These are phyloP conservation scores for Rhodofomes roseus DNA, from an alignment of 1,284 basidiomycete genomes.

Conservation along the genomic window DNA sequence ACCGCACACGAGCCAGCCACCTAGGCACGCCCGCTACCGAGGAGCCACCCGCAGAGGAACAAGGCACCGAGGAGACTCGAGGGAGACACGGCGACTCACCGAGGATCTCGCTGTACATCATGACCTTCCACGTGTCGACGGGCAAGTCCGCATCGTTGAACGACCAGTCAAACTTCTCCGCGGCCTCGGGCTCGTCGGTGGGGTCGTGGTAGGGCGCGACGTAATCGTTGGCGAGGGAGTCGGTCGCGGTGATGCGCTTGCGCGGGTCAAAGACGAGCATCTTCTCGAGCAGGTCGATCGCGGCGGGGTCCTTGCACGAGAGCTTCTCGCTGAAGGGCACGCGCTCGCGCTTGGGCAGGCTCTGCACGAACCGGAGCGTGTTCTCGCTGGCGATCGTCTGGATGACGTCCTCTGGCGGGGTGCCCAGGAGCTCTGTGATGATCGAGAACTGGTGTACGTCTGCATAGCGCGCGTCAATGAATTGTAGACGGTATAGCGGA, in stretches of 20 bases:
- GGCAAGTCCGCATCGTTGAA: conserved; percentile 99
- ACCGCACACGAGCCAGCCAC: too few relatives aligned
- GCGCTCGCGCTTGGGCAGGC: conserved; percentile 92
- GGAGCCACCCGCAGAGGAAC: too few relatives aligned
- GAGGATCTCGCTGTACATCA: conserved; percentile 97
- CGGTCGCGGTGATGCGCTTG: conserved; percentile 92
- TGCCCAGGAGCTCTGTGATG: conserved; percentile 97
- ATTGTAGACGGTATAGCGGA: not conserved
- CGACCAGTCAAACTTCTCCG: conserved; percentile 97
- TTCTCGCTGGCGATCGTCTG: conserved; percentile 98
- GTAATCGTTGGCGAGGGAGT: conserved; percentile 92
- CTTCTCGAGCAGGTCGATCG: conserved; percentile 94
- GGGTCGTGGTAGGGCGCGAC: conserved; percentile 98
- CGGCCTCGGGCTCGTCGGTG: conserved; percentile 93
- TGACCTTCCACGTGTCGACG: conserved; percentile 99
- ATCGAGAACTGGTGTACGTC: conserved; percentile 99
- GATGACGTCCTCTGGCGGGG: conserved; percentile 98
- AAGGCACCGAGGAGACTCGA: not conserved
- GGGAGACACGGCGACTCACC: conserved; percentile 45
- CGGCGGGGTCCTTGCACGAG: conserved; percentile 84
- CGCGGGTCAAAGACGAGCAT: conserved; percentile 99
- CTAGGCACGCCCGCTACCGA: too few relatives aligned
- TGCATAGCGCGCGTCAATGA: conserved; percentile 28
- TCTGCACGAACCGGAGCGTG: conserved; percentile 98
- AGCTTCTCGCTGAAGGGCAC: conserved; percentile 96